A percentile compares a stretch with the other conserved stretches of the same genome.
Evolutionary conservation across 345 rosid genomes (phyloP).

Genomic region (Microthlaspi erraticum): DNA sequence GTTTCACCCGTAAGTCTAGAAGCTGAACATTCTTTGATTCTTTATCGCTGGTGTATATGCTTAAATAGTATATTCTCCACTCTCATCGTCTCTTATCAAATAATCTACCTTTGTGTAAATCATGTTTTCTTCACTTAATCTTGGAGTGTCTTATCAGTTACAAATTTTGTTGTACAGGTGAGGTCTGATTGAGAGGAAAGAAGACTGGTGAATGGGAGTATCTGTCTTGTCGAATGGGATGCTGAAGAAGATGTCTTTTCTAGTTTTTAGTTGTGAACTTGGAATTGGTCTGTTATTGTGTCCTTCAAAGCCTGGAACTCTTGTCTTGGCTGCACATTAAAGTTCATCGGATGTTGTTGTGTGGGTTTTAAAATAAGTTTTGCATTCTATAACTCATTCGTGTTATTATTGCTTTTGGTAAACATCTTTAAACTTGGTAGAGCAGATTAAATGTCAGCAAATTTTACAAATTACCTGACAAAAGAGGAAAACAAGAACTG

Average conservation of each 20-base stretch:
- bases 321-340: constrained; percentile 1
- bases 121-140: neutral
- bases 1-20: constrained; percentile 60
- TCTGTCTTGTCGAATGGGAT: neutral
- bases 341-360: neutral
- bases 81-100: neutral
- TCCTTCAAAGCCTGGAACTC: neutral
- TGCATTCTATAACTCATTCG: neutral
- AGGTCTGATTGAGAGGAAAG: constrained; percentile 46
- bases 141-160: no score
- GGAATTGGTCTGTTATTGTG: constrained; percentile 1
- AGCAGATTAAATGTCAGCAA: no score
- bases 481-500: no score
- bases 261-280: neutral
- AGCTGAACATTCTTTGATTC: neutral
- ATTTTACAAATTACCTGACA: no score
- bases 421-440: no score
- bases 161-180: constrained; percentile 51
- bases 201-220: constrained; percentile 4
- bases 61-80: constrained; percentile 8
- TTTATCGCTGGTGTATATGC: no score
- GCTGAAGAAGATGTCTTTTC: constrained; percentile 12
- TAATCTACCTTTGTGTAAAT: neutral
- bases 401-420: no score
- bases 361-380: neutral